Evolutionary conservation across 2,329 filamentous ascomycete species (phyloP).

Genomic region (Bertia moriformis): DNA sequence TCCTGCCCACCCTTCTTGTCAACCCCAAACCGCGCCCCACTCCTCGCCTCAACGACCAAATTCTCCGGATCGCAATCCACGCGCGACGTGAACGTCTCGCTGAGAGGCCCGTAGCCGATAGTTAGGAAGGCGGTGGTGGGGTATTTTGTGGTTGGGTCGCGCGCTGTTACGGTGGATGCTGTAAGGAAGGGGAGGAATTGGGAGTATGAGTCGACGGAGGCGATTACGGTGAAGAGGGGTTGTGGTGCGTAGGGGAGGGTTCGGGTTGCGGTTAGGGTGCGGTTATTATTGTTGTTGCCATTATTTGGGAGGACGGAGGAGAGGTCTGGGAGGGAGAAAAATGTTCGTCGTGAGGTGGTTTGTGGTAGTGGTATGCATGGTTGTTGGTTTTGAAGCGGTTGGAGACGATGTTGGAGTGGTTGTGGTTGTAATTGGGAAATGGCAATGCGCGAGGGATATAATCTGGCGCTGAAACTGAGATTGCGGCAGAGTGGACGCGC

Average conservation of each 20-base stretch:
- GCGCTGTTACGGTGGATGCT: background rate
- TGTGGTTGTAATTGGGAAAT: no score
- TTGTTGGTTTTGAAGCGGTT: no score
- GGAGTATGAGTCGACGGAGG: slow-evolving; percentile 1
- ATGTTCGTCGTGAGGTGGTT: background rate
- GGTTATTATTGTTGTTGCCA: background rate
- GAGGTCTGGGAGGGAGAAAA: background rate
- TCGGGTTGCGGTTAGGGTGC: background rate
- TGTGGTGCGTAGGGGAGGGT: background rate
- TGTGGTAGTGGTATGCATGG: background rate
- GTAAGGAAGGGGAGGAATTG: slow-evolving; percentile 1
- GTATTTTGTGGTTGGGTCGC: background rate
- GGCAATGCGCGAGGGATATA: no score
- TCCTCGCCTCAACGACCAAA: background rate
- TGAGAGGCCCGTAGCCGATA: background rate
- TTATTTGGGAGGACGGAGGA: background rate
- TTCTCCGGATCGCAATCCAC: slow-evolving; percentile 1
- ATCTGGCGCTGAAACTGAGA: no score
- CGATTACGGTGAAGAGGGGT: slow-evolving; percentile 1
- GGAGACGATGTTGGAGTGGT: background rate
- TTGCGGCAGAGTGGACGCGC: background rate
- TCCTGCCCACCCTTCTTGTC: background rate
- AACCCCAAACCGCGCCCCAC: background rate
- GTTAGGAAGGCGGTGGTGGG: background rate
- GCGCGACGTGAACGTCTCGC: slow-evolving; percentile 1